phyloP scores from a whole-genome alignment of 371 early-diverging fungal genomes.

The Modicella reniformis region DNA sequence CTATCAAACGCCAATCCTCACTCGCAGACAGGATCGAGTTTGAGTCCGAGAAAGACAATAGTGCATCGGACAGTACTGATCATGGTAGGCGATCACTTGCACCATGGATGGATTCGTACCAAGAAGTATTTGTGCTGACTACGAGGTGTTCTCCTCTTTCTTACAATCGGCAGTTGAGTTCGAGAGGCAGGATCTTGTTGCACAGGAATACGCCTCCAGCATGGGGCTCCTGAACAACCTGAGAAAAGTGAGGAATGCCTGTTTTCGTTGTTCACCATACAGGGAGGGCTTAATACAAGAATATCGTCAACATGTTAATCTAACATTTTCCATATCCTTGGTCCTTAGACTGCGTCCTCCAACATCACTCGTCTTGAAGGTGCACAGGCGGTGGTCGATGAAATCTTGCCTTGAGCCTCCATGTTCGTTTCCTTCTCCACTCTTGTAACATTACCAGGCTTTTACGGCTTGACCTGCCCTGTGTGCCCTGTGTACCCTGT shows the following conservation, averaged over 20 bases:
- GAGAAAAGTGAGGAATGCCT: slow-evolving; percentile 26
- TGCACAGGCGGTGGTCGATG: slow-evolving; percentile 43
- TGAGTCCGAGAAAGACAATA: slow-evolving; percentile 18
- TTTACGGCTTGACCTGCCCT: not conserved
- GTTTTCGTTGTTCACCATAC: not conserved
- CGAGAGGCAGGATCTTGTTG: slow-evolving; percentile 31
- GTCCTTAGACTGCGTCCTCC: slow-evolving; percentile 36
- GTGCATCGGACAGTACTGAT: not conserved
- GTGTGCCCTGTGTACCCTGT: not conserved
- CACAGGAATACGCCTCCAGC: slow-evolving; percentile 42
- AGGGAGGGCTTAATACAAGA: too few species aligned
- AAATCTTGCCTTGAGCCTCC: slow-evolving; percentile 31
- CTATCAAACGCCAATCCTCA: slow-evolving; percentile 42
- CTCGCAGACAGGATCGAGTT: slow-evolving; percentile 44
- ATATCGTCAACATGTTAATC: too few species aligned
- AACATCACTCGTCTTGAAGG: slow-evolving; percentile 41
- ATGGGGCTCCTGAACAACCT: slow-evolving; percentile 36
- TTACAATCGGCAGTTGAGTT: slow-evolving; percentile 4
- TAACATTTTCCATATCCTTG: not conserved
- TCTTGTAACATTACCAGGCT: slow-evolving; percentile 22
- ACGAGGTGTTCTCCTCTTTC: not conserved
- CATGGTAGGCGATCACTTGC: not conserved
- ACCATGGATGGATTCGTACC: not conserved
- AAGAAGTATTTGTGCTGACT: not conserved
- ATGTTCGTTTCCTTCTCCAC: not conserved